These are phyloP conservation scores for Sordariomycetes sp. DNA, from an alignment of 2,329 filamentous ascomycete genomes.

Conservation along the genomic window DNA sequence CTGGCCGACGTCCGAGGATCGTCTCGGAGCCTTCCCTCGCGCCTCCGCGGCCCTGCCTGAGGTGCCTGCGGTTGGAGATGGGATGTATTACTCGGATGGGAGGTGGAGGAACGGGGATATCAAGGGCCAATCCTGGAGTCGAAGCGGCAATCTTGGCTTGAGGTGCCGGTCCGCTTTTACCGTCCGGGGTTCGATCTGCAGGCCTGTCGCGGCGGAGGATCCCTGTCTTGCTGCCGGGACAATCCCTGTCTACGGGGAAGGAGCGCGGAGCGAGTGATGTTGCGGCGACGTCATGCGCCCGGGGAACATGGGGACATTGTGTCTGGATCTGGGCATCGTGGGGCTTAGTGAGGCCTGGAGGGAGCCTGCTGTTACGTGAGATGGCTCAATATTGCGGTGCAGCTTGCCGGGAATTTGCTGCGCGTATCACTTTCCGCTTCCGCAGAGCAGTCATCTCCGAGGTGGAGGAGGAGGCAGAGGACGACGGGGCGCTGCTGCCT, in stretches of 20 bases:
- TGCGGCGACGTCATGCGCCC: not conserved
- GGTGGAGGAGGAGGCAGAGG: not conserved
- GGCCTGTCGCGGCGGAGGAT: not conserved
- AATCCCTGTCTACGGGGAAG: not conserved
- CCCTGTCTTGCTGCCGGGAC: not conserved
- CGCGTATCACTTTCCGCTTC: not conserved
- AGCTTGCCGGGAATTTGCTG: not conserved
- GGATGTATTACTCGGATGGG: too few relatives aligned
- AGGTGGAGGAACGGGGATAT: too few relatives aligned
- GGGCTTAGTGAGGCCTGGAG: not conserved
- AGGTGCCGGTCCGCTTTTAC: not conserved
- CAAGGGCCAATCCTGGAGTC: too few relatives aligned
- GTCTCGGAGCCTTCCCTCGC: too few relatives aligned
- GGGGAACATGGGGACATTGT: not conserved
- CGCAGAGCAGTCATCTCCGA: not conserved
- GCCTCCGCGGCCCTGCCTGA: too few relatives aligned
- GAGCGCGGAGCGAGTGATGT: not conserved
- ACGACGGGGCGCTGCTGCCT: not conserved
- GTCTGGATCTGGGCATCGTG: not conserved
- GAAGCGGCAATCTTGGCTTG: not conserved
- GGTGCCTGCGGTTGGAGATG: too few relatives aligned
- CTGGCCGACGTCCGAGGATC: too few relatives aligned
- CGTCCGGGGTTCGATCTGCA: not conserved
- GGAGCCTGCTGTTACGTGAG: not conserved
- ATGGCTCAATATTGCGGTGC: too few relatives aligned